Conservation (phyloP, 164 flowering plant species). For the Vitis cinerea region DNA sequence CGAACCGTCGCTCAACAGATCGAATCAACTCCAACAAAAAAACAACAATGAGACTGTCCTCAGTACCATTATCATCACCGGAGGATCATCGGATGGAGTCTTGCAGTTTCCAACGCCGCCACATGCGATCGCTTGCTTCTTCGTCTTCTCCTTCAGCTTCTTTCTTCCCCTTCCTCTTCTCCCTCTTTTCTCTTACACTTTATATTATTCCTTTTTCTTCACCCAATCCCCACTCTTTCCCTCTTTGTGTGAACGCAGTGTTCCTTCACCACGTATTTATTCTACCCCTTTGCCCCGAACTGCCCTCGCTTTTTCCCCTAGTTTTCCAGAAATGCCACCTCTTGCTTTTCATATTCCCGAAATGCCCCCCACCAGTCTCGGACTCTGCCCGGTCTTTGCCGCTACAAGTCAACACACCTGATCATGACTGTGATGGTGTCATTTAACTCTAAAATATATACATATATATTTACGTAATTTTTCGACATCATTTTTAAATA, state of each 20-base stretch:
- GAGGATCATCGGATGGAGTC: not conserved
- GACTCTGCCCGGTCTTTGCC: too few species aligned
- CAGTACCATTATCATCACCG: too few species aligned
- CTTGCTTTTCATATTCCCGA: too few species aligned
- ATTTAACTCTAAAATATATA: too few species aligned
- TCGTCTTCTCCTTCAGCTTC: not conserved
- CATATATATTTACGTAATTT: too few species aligned
- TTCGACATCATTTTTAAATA: too few species aligned
- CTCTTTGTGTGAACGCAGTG: not conserved
- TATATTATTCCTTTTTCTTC: too few species aligned
- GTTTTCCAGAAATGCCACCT: not conserved
- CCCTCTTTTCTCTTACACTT: not conserved
- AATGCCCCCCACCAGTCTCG: too few species aligned
- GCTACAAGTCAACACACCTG: too few species aligned
- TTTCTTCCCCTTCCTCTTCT: not conserved
- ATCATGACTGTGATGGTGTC: too few species aligned
- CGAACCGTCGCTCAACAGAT: not conserved
- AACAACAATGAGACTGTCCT: too few species aligned
- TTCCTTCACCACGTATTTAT: slow-evolving; percentile 25
- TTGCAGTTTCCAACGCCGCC: not conserved
- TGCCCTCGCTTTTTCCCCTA: not conserved
- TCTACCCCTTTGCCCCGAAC: slow-evolving; percentile 1
- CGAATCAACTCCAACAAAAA: not conserved
- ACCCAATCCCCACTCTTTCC: too few species aligned
- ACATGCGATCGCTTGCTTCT: not conserved